phyloP scores from a whole-genome alignment of 495 filamentous ascomycete species.

The Penicillium subrubescens region DNA sequence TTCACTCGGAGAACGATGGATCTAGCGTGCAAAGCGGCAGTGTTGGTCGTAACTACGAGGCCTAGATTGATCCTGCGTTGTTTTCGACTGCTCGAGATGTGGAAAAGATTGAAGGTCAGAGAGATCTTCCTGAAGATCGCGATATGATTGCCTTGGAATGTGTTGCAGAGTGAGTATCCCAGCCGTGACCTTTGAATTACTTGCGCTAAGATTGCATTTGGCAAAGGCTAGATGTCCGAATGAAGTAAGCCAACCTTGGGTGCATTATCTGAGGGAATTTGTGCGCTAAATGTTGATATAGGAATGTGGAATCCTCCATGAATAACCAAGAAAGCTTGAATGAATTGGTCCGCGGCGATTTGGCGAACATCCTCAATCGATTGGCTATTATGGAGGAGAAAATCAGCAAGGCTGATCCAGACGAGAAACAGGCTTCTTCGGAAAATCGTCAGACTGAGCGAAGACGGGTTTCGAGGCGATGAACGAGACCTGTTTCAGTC shows the following conservation, averaged over 20 bases:
- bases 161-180: neutral
- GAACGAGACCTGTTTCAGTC: slow-evolving; percentile 1
- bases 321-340: slow-evolving; percentile 4
- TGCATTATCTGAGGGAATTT: slow-evolving; percentile 3
- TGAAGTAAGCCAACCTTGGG: neutral
- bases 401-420: neutral
- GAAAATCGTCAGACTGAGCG: neutral
- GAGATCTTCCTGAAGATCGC: slow-evolving; percentile 2
- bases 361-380: slow-evolving; percentile 1
- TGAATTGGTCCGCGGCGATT: neutral
- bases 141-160: neutral
- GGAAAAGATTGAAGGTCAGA: slow-evolving; percentile 4
- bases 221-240: too few species aligned
- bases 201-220: neutral
- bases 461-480: too few species aligned
- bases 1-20: too few species aligned
- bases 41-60: too few species aligned
- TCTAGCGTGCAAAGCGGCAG: too few species aligned
- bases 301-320: slow-evolving; percentile 4
- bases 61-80: too few species aligned
- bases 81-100: slow-evolving; percentile 3
- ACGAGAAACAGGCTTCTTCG: neutral
- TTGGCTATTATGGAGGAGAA: slow-evolving; percentile 2
- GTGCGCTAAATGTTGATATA: slow-evolving; percentile 2
- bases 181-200: slow-evolving; percentile 1